Evolutionary conservation across 2,329 filamentous ascomycete species (phyloP).

Genomic region (Metarhizium rileyi): DNA sequence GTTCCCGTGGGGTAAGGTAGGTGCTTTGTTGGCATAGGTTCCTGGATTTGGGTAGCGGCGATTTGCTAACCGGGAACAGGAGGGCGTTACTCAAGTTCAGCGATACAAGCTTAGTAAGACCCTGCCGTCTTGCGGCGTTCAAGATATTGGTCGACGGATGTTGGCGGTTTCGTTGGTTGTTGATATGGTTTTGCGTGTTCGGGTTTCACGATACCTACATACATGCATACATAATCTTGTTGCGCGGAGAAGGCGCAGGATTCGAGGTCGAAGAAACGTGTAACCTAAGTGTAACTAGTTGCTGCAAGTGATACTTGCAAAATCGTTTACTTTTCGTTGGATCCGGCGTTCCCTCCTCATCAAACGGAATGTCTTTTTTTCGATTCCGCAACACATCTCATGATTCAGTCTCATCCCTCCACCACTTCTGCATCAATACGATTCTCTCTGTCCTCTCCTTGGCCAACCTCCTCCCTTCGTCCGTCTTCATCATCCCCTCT

Average conservation of each 20-base stretch:
- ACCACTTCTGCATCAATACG: slow-evolving; percentile 46
- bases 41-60: too few relatives aligned
- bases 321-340: neutral
- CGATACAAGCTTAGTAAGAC: slow-evolving; percentile 25
- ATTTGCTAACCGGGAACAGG: too few relatives aligned
- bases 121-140: slow-evolving; percentile 28
- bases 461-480: slow-evolving; percentile 42
- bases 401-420: slow-evolving; percentile 38
- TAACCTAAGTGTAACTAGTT: too few relatives aligned
- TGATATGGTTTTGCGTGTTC: slow-evolving; percentile 17
- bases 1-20: slow-evolving; percentile 32
- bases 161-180: slow-evolving; percentile 24
- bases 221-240: neutral
- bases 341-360: neutral
- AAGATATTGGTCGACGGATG: slow-evolving; percentile 26
- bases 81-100: slow-evolving; percentile 31
- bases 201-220: too few relatives aligned
- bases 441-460: slow-evolving; percentile 43
- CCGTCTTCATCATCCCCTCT: slow-evolving; percentile 55
- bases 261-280: neutral
- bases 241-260: neutral
- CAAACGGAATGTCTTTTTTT: neutral
- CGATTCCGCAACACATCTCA: neutral
- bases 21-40: too few relatives aligned
- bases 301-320: too few relatives aligned